These are phyloP conservation scores for Mycena indigotica DNA, from an alignment of 768 basidiomycete genomes.

Conservation along the genomic window DNA sequence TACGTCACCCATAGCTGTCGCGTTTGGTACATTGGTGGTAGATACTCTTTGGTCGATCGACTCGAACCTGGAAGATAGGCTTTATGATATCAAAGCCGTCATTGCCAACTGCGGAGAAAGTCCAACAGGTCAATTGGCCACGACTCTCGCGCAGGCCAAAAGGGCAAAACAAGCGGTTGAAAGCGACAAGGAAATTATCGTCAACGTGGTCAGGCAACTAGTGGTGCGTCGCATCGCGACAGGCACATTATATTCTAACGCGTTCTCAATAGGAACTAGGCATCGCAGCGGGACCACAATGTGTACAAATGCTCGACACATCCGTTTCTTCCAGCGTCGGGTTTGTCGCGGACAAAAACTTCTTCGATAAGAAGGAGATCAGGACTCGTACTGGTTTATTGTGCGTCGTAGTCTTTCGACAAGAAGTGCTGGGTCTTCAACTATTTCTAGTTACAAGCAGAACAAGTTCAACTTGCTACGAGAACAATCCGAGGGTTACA, in stretches of 20 bases:
- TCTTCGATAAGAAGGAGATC: conserved; percentile 79
- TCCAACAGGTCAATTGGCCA: conserved; percentile 29
- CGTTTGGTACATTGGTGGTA: conserved; percentile 71
- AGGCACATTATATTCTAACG: neutral
- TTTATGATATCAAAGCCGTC: conserved; percentile 54
- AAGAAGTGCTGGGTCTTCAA: neutral
- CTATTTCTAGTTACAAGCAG: conserved; percentile 82
- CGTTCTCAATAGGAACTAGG: conserved; percentile 49
- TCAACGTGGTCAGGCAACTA: conserved; percentile 59
- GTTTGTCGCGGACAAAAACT: conserved; percentile 65
- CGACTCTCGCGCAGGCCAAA: conserved; percentile 39
- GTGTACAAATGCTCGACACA: conserved; percentile 76
- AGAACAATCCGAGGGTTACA: conserved; percentile 97
- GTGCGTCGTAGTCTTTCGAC: conserved; percentile 47
- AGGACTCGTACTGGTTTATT: conserved; percentile 79
- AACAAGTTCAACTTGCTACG: conserved; percentile 97
- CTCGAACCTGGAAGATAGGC: conserved; percentile 70
- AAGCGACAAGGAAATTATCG: conserved; percentile 63
- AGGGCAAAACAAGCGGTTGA: conserved; percentile 57
- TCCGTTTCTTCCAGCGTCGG: conserved; percentile 62
- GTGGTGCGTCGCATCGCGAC: conserved; percentile 59
- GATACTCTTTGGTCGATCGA: conserved; percentile 86
- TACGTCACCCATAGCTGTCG: conserved; percentile 44
- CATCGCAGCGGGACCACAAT: conserved; percentile 60
- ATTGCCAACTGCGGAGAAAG: conserved; percentile 40